Base-by-base conservation (phyloP, 495 filamentous ascomycete species). In the Aspergillus panamensis region DNA sequence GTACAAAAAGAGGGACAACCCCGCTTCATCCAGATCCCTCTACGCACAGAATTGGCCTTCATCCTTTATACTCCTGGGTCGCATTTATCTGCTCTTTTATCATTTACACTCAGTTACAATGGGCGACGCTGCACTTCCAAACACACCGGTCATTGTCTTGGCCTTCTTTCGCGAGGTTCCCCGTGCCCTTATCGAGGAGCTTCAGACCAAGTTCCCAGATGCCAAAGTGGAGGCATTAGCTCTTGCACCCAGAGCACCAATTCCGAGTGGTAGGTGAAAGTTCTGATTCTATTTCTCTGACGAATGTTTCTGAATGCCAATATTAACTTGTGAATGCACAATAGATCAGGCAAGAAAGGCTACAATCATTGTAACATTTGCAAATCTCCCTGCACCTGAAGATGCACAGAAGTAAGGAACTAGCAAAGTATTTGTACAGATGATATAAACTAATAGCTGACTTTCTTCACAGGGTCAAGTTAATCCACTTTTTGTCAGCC, bases 401-500 rank as follows among this genome's bases (percentile, higher is more conserved):
- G 64, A 66, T 52, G 61, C 60, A 21, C 14, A 63, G 37, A 43
- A 63, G 64, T 66, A 59, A 29, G 31, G 16, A 17, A 43, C 43
- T 16, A 47, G 14, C 35, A 6, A 6, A 39, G 35, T 10, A n/a
- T 8, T 19, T 16, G n/a, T n/a, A 7, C 29, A 32, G n/a, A 8
- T 25, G 5, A 33, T 3, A 45, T 19, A 17, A 32, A 9, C 33
- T n/a, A 35, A 21, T 21, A n/a, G 35, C 32, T 57, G 32, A 57
- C 31, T 44, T 12, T 21, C 0, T 8, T 35, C 20, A 76, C 9
- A 84, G 86, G 25, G 69, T 92, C 31, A 81, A 87, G 61, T 70
- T 90, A 44, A 82, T 96, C 35, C 91, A 96, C 61, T 77, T 91
- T 21, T 78, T 84, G 65, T 87, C 82, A 45, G 91, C 91, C 6